Evolutionary conservation across 208 protist species (phyloP).

Genomic region (Angomonas ambiguus): DNA sequence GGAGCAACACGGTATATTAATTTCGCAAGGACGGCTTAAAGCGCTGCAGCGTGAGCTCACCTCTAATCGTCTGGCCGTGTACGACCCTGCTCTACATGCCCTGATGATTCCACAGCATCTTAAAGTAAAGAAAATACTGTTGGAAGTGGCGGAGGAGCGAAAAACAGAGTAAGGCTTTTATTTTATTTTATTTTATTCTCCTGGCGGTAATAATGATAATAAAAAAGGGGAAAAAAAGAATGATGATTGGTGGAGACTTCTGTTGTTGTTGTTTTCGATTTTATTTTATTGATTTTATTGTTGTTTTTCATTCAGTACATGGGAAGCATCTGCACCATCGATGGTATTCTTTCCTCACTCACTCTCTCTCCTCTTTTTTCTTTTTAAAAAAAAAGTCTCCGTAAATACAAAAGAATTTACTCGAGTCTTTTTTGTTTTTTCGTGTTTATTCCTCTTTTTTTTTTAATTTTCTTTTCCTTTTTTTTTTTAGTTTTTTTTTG

Average conservation of each 20-base stretch:
- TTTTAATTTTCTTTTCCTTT: slow-evolving; percentile 10
- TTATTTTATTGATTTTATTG: slow-evolving; percentile 1
- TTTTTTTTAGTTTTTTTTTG: slow-evolving; percentile 15
- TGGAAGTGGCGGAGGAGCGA: slow-evolving; percentile 59
- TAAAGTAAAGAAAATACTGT: slow-evolving; percentile 47
- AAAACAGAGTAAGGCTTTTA: neutral
- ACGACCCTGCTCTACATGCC: slow-evolving; percentile 68
- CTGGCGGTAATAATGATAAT: too few relatives aligned
- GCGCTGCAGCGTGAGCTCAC: slow-evolving; percentile 73
- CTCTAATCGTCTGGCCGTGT: slow-evolving; percentile 76
- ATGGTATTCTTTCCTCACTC: neutral
- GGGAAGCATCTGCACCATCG: neutral
- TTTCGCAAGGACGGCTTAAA: slow-evolving; percentile 63
- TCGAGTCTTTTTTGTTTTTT: slow-evolving; percentile 13
- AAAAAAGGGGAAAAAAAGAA: neutral
- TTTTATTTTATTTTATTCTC: too few relatives aligned
- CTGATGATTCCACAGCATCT: slow-evolving; percentile 64
- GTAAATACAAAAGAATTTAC: too few relatives aligned
- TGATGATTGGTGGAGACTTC: neutral
- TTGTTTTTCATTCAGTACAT: neutral
- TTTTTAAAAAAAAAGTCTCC: too few relatives aligned
- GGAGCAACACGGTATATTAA: slow-evolving; percentile 52
- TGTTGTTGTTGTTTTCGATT: slow-evolving; percentile 11
- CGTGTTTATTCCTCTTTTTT: neutral
- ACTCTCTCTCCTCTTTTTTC: neutral